Base-by-base conservation (phyloP, 768 basidiomycete genomes). In the Macrolepiota albuminosa region DNA sequence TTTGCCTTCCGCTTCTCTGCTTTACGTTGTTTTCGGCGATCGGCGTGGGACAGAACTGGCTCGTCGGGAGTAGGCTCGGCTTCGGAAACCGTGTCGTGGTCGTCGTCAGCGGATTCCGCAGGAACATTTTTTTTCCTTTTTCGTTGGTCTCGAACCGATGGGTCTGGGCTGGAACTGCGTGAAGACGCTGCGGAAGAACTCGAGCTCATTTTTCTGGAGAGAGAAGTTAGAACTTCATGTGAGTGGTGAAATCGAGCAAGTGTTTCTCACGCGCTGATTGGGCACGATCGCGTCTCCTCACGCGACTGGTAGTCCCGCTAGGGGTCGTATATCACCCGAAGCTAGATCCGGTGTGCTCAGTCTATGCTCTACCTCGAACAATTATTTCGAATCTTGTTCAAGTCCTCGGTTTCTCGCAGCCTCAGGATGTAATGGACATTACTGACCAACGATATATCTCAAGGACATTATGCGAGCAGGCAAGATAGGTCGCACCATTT, bases 41-140 rank as follows among this genome's bases (percentile, higher is more conserved):
- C 87, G 6, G 87, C 87, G 71, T 92, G 91, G 3, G 91, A 93
- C 58, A 92, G 79, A 6, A 83, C 86, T 24, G 78, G 79, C 18
- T 67, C 71, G 11, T 84, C 79, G 33, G 64, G 59, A 10, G 64
- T 58, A 37, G 49, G 21, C 14, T 59, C 55, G 33, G 47, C 54
- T 14, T 61, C 57, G n/a, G 70, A 60, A 31, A 70, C 69, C 26
- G 68, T 70, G 18, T 71, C 67, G 37, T 59, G 55, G 16, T 69
- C 64, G 16, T 69, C 64, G 29, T 63, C 64, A n/a, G 62, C 49
- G 14, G 64, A 67, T 14, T 63, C 61, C 36, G 62, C 65, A 4
- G 63, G 43, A 6, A 61, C n/a, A 42, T 61, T 57, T 29, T 68
- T 66, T 57, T 21, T 21, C 21, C 72, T 70, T 64, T 77, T 76